phyloP scores from a whole-genome alignment of 2,329 filamentous ascomycete species.

The Oidium heveae region DNA sequence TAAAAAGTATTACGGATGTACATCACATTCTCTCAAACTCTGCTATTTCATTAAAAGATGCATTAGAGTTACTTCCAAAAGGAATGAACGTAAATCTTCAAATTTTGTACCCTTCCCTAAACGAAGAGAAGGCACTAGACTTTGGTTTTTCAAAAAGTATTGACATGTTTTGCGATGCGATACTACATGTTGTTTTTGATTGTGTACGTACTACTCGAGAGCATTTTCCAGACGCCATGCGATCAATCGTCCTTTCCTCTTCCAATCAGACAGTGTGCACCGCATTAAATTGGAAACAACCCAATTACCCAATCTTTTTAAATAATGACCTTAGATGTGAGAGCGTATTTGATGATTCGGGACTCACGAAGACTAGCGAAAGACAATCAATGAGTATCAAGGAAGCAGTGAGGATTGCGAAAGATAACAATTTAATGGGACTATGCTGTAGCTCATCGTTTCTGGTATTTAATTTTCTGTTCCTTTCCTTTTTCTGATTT shows the following conservation, averaged over 20 bases:
- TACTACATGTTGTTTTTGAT: conserved; percentile 70
- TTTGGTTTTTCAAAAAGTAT: conserved; percentile 58
- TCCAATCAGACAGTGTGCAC: conserved; percentile 81
- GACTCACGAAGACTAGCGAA: conserved; percentile 40
- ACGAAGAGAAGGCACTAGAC: conserved; percentile 44
- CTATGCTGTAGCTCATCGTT: conserved; percentile 72
- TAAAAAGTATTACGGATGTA: conserved; percentile 33
- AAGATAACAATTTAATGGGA: conserved; percentile 96
- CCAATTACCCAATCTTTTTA: conserved; percentile 86
- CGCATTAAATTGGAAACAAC: conserved; percentile 96
- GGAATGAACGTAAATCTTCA: conserved; percentile 82
- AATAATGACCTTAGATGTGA: conserved; percentile 72
- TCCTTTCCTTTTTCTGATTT: neutral
- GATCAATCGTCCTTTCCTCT: conserved; percentile 82
- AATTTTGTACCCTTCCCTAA: conserved; percentile 55
- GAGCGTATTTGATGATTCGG: conserved; percentile 13
- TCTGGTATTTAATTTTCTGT: conserved; percentile 33
- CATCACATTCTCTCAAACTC: conserved; percentile 50
- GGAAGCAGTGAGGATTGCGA: conserved; percentile 76
- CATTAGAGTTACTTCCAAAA: conserved; percentile 47
- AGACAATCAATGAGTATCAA: conserved; percentile 49
- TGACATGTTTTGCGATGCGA: conserved; percentile 63
- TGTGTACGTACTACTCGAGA: conserved; percentile 51
- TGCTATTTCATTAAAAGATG: conserved; percentile 57
- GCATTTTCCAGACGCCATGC: conserved; percentile 42